Base-by-base conservation (phyloP, 495 filamentous ascomycete species). In the Amphirosellinia nigrospora region DNA sequence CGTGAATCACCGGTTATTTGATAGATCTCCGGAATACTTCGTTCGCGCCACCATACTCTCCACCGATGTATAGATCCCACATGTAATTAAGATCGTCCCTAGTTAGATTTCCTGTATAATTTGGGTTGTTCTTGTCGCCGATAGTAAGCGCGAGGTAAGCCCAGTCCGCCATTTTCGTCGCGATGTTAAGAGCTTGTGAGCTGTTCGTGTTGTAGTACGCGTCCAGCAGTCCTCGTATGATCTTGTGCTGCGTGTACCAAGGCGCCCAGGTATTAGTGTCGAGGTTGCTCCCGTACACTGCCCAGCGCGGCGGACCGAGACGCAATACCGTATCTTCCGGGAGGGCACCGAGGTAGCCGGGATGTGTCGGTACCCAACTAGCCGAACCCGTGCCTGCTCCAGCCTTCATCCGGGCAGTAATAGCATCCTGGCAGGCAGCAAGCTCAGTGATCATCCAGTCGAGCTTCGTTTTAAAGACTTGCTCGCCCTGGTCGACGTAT, bases 21-120 rank as follows among this genome's bases (percentile, higher is more conserved):
- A 59, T 79, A 80, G 30, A 80, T 73, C 59, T 79, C 70, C 2
- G 77, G 34, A 79, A 71, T 11, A 80, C 73, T 39, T 80, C 78
- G 59, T 77, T 77, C 23, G 76, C 74, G 23, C 76, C 76, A 11
- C 76, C 78, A 48, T 72, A 80, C 48, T 69, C 66, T 46, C 66
- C 66, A 9, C 64, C 70, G 56, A 74, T 71, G 21, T 72, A 74
- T 7, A 74, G 46, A 23, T 74, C 72, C 72, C 72, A 74, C 72
- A 74, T 74, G 62, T 72, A 72, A 48, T 74, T 74, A 19, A 74
- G 72, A 48, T 74, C 39, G 53, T 72, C 70, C 26, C 72, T 53
- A 3, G 72, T 74, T 65, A 74, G 26, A 26, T 74, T 74, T 38
- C 72, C 72, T 9, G 66, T 50, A 46, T 74, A 74, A 10, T 38